phyloP scores from a whole-genome alignment of 2,329 filamentous ascomycete genomes.

The Parastagonospora nodorum region DNA sequence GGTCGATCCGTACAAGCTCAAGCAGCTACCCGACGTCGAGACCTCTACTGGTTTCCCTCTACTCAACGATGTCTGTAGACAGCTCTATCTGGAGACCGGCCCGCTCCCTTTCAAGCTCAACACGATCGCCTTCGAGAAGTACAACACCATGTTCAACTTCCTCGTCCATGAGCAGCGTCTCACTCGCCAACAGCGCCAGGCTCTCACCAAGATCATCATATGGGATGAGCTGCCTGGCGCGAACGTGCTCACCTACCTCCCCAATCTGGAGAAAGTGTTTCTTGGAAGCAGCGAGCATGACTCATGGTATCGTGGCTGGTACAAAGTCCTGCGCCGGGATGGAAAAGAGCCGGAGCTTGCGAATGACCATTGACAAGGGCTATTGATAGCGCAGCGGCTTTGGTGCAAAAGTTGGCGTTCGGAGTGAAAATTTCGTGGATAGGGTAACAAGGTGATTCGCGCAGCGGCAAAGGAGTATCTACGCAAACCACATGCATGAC shows the following conservation, averaged over 20 bases:
- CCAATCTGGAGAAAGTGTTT: conserved; percentile 26
- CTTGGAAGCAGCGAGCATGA: conserved; percentile 8
- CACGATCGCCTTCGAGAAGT: conserved; percentile 23
- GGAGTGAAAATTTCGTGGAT: too few species aligned
- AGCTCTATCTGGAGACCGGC: conserved; percentile 37
- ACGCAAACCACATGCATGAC: background rate
- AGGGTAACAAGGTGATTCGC: too few species aligned
- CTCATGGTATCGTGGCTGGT: conserved; percentile 15
- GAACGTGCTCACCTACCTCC: conserved; percentile 22
- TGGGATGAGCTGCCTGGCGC: conserved; percentile 17
- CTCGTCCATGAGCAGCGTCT: conserved; percentile 27
- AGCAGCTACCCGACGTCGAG: conserved; percentile 7
- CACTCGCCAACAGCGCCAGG: conserved; percentile 22
- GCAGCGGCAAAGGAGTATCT: background rate
- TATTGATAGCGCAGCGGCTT: too few species aligned
- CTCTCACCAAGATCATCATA: conserved; percentile 25
- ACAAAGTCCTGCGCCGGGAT: conserved; percentile 20
- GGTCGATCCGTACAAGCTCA: conserved; percentile 15
- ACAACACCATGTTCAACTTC: conserved; percentile 36
- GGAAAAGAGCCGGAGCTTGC: conserved; percentile 17
- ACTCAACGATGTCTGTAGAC: conserved; percentile 34
- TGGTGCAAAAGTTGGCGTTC: too few species aligned
- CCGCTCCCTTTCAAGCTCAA: conserved; percentile 32
- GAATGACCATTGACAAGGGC: too few species aligned
- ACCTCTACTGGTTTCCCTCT: conserved; percentile 15